phyloP scores from a whole-genome alignment of 768 basidiomycete species.

The Daedaleopsis nitida region DNA sequence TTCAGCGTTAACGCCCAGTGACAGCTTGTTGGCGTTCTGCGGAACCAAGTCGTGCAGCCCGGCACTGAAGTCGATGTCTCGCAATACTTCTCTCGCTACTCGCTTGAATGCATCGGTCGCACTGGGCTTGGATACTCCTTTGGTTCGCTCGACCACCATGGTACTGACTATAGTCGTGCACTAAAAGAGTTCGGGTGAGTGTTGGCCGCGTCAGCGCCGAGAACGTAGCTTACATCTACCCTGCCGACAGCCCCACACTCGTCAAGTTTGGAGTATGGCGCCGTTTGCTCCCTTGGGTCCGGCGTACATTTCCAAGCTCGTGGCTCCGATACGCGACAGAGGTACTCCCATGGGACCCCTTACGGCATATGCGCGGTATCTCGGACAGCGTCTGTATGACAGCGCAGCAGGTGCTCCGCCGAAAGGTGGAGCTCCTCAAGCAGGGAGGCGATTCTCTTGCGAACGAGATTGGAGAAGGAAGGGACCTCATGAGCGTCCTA shows the following conservation, averaged over 20 bases:
- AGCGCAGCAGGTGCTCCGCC: not conserved
- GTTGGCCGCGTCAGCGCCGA: not conserved
- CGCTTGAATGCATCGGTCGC: slow-evolving; percentile 13
- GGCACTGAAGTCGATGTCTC: slow-evolving; percentile 9
- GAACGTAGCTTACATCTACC: not conserved
- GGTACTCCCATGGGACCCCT: slow-evolving; percentile 1
- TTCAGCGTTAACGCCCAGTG: too few species aligned
- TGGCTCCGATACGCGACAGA: slow-evolving; percentile 1
- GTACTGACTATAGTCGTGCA: slow-evolving; percentile 14
- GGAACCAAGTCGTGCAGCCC: not conserved
- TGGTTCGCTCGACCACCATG: slow-evolving; percentile 10
- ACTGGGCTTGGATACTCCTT: slow-evolving; percentile 7
- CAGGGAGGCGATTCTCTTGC: not conserved
- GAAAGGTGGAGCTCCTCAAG: slow-evolving; percentile 5
- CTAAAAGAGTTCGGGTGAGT: slow-evolving; percentile 13
- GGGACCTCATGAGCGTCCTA: slow-evolving; percentile 9
- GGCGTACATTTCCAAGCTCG: slow-evolving; percentile 2
- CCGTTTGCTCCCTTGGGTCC: slow-evolving; percentile 4
- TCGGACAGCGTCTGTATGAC: slow-evolving; percentile 8
- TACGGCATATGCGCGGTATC: slow-evolving; percentile 3
- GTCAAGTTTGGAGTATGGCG: not conserved
- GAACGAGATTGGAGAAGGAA: slow-evolving; percentile 4
- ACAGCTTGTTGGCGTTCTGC: not conserved
- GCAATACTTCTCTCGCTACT: slow-evolving; percentile 3
- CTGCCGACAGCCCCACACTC: not conserved